Evolutionary conservation across 495 filamentous ascomycete species (phyloP).

Genomic region (Penicillium coprophilum): DNA sequence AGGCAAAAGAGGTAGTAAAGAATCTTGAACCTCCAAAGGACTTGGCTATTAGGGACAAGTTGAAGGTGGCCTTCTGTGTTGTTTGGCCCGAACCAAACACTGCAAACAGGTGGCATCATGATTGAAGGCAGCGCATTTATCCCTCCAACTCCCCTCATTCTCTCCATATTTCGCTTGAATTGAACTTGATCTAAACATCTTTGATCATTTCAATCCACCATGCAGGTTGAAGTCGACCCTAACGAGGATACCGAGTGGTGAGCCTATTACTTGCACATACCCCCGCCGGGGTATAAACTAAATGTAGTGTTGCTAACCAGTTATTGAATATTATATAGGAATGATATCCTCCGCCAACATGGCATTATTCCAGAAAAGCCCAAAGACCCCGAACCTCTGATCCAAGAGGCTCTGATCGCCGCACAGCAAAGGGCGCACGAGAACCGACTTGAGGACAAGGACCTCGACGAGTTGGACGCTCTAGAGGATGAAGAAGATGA

Average conservation of each 20-base stretch:
- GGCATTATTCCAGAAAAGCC: slow-evolving; percentile 95
- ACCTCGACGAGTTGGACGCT: slow-evolving; percentile 87
- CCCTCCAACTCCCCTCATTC: slow-evolving; percentile 10
- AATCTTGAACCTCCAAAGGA: slow-evolving; percentile 22
- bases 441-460: slow-evolving; percentile 88
- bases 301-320: slow-evolving; percentile 9
- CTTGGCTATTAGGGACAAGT: slow-evolving; percentile 39
- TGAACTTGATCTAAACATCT: slow-evolving; percentile 3
- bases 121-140: slow-evolving; percentile 13
- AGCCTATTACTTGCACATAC: slow-evolving; percentile 15
- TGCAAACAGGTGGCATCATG: slow-evolving; percentile 48
- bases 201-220: slow-evolving; percentile 36
- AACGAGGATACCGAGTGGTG: slow-evolving; percentile 99
- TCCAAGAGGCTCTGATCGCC: slow-evolving; percentile 90
- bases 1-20: slow-evolving; percentile 18
- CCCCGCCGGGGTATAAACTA: slow-evolving; percentile 17
- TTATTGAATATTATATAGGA: slow-evolving; percentile 56
- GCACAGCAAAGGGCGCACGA: slow-evolving; percentile 79
- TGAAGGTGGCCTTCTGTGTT: slow-evolving; percentile 53
- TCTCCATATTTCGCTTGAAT: slow-evolving; percentile 6
- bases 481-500: slow-evolving; percentile 96
- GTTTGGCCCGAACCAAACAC: slow-evolving; percentile 44
- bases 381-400: slow-evolving; percentile 86
- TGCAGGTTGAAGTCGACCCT: slow-evolving; percentile 90
- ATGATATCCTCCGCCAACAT: slow-evolving; percentile 97